A percentile compares a stretch with the other conserved stretches of the same genome.
Conservation (phyloP, 225 moss, liverwort and hornwort genomes). For the Physcomitrellopsis africana region DNA sequence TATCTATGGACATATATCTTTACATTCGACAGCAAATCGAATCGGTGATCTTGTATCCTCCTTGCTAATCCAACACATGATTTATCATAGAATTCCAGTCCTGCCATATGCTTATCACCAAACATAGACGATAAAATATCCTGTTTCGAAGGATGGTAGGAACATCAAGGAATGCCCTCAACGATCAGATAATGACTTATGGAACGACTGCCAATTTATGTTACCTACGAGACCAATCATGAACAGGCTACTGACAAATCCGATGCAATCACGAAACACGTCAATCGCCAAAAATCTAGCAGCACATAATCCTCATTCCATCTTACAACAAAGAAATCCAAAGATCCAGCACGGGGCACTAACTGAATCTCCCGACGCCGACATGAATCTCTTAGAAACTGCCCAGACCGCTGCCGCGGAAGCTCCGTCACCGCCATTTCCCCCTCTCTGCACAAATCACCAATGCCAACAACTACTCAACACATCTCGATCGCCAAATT, state of each 20-base stretch:
- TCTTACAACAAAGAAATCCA: background rate
- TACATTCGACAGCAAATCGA: background rate
- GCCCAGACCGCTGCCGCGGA: conserved; percentile 45
- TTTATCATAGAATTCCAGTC: background rate
- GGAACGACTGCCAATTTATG: background rate
- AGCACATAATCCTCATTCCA: background rate
- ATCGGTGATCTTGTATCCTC: background rate
- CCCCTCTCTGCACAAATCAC: conserved; percentile 35
- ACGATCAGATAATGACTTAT: background rate
- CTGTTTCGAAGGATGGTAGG: too few species aligned
- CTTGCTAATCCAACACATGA: background rate
- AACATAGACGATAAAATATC: background rate
- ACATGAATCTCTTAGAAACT: conserved; percentile 47
- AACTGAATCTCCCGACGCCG: conserved; percentile 43
- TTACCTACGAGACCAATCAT: background rate
- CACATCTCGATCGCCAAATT: background rate
- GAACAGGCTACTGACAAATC: background rate
- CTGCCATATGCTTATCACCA: background rate
- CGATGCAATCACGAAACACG: background rate
- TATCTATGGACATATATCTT: too few species aligned
- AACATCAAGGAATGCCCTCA: background rate
- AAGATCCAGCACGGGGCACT: background rate
- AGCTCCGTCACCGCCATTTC: conserved; percentile 36
- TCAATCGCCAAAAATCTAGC: background rate
- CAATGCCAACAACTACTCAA: background rate